Conservation (phyloP, 1,284 basidiomycete species). For the Trichosporon faecale region DNA sequence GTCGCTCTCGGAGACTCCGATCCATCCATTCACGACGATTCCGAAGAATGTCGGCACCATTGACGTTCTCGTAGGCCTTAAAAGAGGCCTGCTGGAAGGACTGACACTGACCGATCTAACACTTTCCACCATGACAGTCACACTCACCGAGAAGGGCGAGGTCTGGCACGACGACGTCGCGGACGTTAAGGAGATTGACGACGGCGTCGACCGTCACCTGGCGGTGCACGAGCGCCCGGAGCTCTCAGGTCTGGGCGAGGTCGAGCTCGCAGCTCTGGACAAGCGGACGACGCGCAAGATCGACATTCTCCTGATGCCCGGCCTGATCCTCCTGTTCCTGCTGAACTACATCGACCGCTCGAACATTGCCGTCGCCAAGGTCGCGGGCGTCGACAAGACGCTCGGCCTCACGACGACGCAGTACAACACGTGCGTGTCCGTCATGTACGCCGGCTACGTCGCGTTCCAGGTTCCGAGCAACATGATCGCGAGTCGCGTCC, state of each 20-base stretch:
- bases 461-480: conserved; percentile 47
- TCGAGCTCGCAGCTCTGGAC: conserved; percentile 37
- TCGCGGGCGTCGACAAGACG: conserved; percentile 23
- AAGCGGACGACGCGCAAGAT: conserved; percentile 29
- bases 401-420: conserved; percentile 23
- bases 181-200: not conserved
- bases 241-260: conserved; percentile 31
- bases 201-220: conserved; percentile 21
- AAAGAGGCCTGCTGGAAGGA: not conserved
- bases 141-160: conserved; percentile 6
- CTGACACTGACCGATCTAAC: not conserved
- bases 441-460: conserved; percentile 29
- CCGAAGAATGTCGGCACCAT: not conserved
- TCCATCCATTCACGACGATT: not conserved
- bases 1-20: not conserved
- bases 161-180: not conserved
- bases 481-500: conserved; percentile 34
- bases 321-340: conserved; percentile 17
- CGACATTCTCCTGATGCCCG: conserved; percentile 28
- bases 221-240: conserved; percentile 30
- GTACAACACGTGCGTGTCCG: conserved; percentile 36
- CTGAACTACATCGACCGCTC: conserved; percentile 21
- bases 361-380: conserved; percentile 37
- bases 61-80: not conserved
- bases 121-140: not conserved